These are phyloP conservation scores for Paraleonurus japonicus DNA, from an alignment of 257 asterid species.

Conservation along the genomic window DNA sequence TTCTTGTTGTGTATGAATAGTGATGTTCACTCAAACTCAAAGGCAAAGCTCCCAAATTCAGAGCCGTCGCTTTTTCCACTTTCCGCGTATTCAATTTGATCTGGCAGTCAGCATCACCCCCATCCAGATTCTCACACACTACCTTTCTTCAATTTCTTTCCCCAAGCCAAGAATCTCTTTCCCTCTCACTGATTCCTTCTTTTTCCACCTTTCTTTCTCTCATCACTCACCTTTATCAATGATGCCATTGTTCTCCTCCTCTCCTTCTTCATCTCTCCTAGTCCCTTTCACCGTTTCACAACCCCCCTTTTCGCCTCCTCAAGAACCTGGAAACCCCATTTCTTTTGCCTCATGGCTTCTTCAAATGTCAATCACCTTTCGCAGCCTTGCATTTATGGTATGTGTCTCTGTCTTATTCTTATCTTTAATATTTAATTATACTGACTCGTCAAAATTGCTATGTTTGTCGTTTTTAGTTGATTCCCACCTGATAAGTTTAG, in stretches of 20 bases:
- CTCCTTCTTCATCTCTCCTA: conserved; percentile 33
- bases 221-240: too few species aligned
- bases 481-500: conserved; percentile 10
- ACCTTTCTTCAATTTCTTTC: conserved; percentile 56
- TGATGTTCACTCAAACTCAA: not conserved
- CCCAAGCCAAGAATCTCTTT: conserved; percentile 87
- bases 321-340: conserved; percentile 25
- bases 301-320: conserved; percentile 43
- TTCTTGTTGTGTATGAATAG: not conserved
- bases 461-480: not conserved
- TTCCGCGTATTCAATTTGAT: not conserved
- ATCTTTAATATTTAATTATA: not conserved
- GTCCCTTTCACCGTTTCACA: conserved; percentile 61
- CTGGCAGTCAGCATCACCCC: not conserved
- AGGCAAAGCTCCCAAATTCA: not conserved
- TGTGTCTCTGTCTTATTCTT: not conserved
- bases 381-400: conserved; percentile 81
- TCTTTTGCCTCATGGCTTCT: conserved; percentile 63
- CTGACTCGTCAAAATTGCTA: not conserved
- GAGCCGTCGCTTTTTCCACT: not conserved
- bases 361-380: conserved; percentile 71
- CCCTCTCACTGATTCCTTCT: conserved; percentile 53
- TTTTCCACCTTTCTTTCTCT: conserved; percentile 32
- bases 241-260: too few species aligned
- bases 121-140: conserved; percentile 52